phyloP scores from a whole-genome alignment of 768 basidiomycete species.

The Lentinula guzmanii region DNA sequence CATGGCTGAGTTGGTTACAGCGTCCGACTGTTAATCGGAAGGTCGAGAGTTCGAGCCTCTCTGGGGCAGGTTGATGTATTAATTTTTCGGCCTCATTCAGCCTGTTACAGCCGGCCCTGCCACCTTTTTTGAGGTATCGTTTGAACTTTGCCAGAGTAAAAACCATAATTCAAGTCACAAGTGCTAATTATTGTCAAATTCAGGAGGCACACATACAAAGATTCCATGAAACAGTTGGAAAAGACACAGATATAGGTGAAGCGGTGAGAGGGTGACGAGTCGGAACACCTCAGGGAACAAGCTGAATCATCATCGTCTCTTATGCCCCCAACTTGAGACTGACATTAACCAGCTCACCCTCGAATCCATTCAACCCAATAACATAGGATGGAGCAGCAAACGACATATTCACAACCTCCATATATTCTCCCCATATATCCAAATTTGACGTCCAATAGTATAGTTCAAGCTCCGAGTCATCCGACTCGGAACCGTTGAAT shows the following conservation, averaged over 20 bases:
- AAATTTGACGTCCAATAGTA: slow-evolving; percentile 30
- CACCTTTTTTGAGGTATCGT: no score
- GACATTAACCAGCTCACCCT: slow-evolving; percentile 25
- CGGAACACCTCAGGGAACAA: no score
- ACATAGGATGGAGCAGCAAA: slow-evolving; percentile 33
- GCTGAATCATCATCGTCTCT: no score
- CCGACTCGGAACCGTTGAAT: slow-evolving; percentile 15
- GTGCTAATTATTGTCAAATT: no score
- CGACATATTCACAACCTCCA: slow-evolving; percentile 34
- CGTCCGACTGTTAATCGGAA: slow-evolving; percentile 57
- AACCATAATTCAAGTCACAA: no score
- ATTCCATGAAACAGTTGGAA: no score
- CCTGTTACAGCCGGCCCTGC: no score
- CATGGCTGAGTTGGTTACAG: slow-evolving; percentile 77
- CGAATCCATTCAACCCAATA: slow-evolving; percentile 29
- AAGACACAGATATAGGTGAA: no score
- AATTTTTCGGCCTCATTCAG: no score
- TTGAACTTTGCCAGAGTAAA: no score
- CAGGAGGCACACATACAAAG: no score
- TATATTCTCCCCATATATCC: slow-evolving; percentile 33
- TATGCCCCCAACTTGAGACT: slow-evolving; percentile 1
- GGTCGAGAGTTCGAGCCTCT: neutral
- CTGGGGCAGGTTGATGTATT: neutral
- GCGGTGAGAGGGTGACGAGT: no score
- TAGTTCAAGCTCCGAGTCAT: slow-evolving; percentile 6